A percentile compares a stretch with the other conserved stretches of the same genome.
Conservation (phyloP, 345 rosid species). For the Syzygium grande region DNA sequence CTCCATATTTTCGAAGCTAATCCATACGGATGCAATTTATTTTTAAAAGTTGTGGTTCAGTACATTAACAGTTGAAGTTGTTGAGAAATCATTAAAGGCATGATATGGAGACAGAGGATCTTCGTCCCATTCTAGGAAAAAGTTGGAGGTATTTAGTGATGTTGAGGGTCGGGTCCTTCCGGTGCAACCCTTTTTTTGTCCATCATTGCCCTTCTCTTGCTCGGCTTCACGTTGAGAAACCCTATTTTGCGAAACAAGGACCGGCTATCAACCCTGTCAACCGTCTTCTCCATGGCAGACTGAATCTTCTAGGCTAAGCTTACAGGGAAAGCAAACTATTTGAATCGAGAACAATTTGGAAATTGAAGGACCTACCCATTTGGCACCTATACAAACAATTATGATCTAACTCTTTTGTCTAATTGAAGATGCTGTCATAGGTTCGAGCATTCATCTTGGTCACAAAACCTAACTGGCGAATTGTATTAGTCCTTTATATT, state of each 20-base stretch:
- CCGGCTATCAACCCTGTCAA: slow-evolving; percentile 1
- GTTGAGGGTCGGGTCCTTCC: slow-evolving; percentile 32
- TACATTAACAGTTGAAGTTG: background rate
- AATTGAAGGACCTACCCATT: too few relatives aligned
- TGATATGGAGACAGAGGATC: background rate
- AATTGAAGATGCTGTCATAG: too few relatives aligned
- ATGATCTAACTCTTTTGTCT: too few relatives aligned
- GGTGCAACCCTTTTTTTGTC: slow-evolving; percentile 11
- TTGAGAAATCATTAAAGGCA: background rate
- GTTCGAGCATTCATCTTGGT: too few relatives aligned
- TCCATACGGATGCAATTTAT: background rate
- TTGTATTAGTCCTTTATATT: too few relatives aligned
- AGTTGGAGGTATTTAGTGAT: slow-evolving; percentile 8
- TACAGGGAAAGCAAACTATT: too few relatives aligned
- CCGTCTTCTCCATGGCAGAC: background rate
- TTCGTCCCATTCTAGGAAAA: background rate
- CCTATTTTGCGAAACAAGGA: slow-evolving; percentile 6
- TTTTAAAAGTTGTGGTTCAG: background rate
- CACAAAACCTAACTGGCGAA: too few relatives aligned
- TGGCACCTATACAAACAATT: too few relatives aligned
- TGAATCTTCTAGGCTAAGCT: too few relatives aligned
- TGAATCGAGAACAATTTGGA: too few relatives aligned
- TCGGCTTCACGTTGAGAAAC: background rate
- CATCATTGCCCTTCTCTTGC: background rate
- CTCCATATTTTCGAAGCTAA: background rate